Evolutionary conservation across 345 rosid species (phyloP).

Genomic region (Syzygium jambos): DNA sequence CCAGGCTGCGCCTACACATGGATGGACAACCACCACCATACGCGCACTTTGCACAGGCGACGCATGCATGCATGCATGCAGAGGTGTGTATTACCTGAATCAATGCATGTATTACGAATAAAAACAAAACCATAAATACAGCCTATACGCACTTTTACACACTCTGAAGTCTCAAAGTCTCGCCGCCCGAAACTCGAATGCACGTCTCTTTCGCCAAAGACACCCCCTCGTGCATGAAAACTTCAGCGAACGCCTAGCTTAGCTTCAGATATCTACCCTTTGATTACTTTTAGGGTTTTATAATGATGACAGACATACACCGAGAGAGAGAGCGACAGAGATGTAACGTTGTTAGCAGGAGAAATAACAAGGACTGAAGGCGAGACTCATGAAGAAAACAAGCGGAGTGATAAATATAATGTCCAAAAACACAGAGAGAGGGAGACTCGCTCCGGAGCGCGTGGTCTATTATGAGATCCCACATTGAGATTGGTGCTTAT

Average conservation of each 20-base stretch:
- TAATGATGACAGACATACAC: neutral
- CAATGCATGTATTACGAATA: neutral
- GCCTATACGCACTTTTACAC: neutral
- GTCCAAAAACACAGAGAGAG: neutral
- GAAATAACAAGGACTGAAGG: neutral
- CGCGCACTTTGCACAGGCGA: slow-evolving; percentile 1
- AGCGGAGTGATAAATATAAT: neutral
- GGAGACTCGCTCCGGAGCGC: neutral
- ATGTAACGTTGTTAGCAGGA: neutral
- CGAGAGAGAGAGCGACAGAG: neutral
- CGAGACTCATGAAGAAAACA: neutral
- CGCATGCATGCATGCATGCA: neutral
- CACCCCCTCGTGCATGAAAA: neutral
- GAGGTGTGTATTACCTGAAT: neutral
- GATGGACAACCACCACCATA: neutral
- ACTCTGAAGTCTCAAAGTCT: neutral
- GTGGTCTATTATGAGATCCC: neutral
- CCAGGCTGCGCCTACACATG: neutral
- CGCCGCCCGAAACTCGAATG: slow-evolving; percentile 13
- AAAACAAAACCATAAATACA: neutral
- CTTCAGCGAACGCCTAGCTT: neutral
- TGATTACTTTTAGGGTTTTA: neutral
- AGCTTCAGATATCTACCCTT: neutral
- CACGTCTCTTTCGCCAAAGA: slow-evolving; percentile 24
- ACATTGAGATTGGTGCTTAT: neutral